Evolutionary conservation across 1,284 basidiomycete genomes (phyloP).

Genomic region (Macrocystidia cucumis): DNA sequence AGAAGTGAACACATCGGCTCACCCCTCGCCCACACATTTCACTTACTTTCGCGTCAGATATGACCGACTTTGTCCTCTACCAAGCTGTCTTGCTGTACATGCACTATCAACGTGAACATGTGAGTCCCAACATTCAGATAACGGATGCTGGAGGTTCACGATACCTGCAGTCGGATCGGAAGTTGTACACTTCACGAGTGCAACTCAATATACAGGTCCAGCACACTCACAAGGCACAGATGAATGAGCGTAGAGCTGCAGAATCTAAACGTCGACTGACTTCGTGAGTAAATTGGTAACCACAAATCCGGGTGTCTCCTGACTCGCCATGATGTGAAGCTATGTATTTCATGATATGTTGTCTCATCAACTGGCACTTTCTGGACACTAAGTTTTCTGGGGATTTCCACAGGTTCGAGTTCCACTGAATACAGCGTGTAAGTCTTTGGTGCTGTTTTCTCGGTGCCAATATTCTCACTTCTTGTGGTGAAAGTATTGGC

Average conservation of each 20-base stretch:
- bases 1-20: slow-evolving; percentile 8
- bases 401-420: slow-evolving; percentile 7
- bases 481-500: slow-evolving; percentile 44
- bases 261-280: slow-evolving; percentile 68
- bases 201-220: slow-evolving; percentile 55
- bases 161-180: slow-evolving; percentile 14
- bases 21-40: no score
- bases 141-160: slow-evolving; percentile 19
- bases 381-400: no score
- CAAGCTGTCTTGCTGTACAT: slow-evolving; percentile 40
- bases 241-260: slow-evolving; percentile 63
- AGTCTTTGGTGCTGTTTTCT: slow-evolving; percentile 40
- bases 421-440: slow-evolving; percentile 58
- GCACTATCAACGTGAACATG: slow-evolving; percentile 22
- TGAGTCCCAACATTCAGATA: slow-evolving; percentile 7
- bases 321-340: slow-evolving; percentile 19
- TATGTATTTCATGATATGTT: slow-evolving; percentile 58
- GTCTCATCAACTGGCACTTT: not conserved
- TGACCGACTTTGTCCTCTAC: slow-evolving; percentile 50
- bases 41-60: slow-evolving; percentile 31
- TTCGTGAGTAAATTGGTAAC: slow-evolving; percentile 28
- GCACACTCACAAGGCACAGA: slow-evolving; percentile 68
- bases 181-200: slow-evolving; percentile 14
- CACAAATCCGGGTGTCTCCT: not conserved
- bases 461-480: slow-evolving; percentile 40